Conservation (phyloP, 495 filamentous ascomycete genomes). For the Penicillium parvum region DNA sequence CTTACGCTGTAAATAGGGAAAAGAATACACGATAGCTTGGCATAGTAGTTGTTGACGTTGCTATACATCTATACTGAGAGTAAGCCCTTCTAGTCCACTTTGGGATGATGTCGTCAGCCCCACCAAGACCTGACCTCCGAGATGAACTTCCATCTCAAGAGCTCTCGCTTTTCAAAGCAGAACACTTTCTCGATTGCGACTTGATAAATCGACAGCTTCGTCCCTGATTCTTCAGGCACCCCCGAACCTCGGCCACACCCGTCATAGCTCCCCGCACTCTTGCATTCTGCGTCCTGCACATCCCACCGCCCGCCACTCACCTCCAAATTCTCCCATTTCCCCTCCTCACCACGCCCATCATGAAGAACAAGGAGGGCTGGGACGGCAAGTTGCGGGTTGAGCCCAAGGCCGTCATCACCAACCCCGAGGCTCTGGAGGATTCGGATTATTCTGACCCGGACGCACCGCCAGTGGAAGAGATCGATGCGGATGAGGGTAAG, state of each 20-base stretch:
- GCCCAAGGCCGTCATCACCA: conserved; percentile 56
- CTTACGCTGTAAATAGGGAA: conserved; percentile 36
- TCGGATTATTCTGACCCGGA: conserved; percentile 84
- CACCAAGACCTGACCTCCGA: not conserved
- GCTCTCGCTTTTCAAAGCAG: not conserved
- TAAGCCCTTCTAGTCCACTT: conserved; percentile 7
- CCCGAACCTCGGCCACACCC: conserved; percentile 4
- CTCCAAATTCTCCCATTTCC: conserved; percentile 5
- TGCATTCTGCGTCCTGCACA: too few relatives aligned
- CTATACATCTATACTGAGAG: too few relatives aligned
- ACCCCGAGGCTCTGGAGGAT: conserved; percentile 75
- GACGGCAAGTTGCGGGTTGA: conserved; percentile 84
- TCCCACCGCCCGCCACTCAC: conserved; percentile 21
- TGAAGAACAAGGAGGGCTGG: conserved; percentile 76
- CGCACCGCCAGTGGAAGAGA: conserved; percentile 67
- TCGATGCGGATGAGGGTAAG: conserved; percentile 76
- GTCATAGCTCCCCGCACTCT: conserved; percentile 25
- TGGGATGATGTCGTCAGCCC: conserved; percentile 19
- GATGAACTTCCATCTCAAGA: too few relatives aligned
- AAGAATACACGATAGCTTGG: conserved; percentile 14
- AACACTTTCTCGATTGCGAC: not conserved
- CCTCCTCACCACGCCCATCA: conserved; percentile 18
- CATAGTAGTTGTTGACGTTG: too few relatives aligned
- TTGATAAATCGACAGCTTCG: not conserved
- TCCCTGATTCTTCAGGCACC: conserved; percentile 1